phyloP scores from a whole-genome alignment of 2,329 filamentous ascomycete species.

The Fusarium sp. region DNA sequence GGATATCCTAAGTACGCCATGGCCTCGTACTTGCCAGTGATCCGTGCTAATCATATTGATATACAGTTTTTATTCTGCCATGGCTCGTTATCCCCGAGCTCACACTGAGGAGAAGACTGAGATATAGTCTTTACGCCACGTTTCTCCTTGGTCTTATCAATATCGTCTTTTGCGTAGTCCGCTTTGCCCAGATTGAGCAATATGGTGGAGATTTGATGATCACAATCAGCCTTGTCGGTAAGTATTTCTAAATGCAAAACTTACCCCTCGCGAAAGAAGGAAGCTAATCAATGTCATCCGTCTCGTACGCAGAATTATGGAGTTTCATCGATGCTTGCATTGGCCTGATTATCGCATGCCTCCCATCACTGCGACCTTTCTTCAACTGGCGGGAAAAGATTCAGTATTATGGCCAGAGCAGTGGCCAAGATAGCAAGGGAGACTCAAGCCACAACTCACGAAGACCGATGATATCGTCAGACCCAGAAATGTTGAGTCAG shows the following conservation, averaged over 20 bases:
- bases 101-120: not conserved
- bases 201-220: not conserved
- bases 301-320: not conserved
- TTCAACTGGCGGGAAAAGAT: conserved; percentile 4
- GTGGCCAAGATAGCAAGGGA: not conserved
- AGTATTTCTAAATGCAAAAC: not conserved
- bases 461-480: not conserved
- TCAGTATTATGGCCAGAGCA: not conserved
- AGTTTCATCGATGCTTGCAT: conserved; percentile 6
- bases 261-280: accelerated
- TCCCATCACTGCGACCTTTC: conserved; percentile 12
- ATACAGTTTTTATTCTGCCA: conserved; percentile 15
- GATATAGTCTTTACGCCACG: conserved; percentile 14
- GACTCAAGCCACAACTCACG: not conserved
- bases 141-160: conserved; percentile 22
- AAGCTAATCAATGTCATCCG: accelerated
- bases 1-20: conserved; percentile 4
- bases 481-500: not conserved
- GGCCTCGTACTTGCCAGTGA: accelerated
- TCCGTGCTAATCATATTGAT: accelerated
- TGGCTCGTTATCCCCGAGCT: conserved; percentile 23
- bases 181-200: not conserved
- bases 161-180: conserved; percentile 3
- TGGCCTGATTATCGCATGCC: conserved; percentile 13
- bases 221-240: conserved; percentile 2